Base-by-base conservation (phyloP, 2,329 filamentous ascomycete species). In the Epichloe gansuensis region DNA sequence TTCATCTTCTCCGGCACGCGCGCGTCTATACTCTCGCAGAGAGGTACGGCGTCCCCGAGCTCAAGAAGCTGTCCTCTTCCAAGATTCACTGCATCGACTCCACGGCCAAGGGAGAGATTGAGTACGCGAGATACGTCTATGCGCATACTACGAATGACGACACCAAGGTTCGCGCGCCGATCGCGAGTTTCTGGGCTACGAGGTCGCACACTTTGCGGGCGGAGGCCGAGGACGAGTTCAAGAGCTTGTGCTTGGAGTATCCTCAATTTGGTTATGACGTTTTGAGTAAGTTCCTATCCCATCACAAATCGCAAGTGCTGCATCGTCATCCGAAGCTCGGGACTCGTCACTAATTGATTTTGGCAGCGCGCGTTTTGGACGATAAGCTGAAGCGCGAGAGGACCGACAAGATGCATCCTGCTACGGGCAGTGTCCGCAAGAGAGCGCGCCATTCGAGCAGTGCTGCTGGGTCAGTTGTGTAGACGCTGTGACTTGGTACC, bases 261-360 rank as follows among this genome's bases (percentile, higher is more conserved):
- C 91, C 91, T 17, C 86, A 94, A 65, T 96, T 96, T 65, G 86
- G 86, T 63, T 96, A 91, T 72, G 91, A 96, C 68, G 87, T 97
- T 52, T 80, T 96, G 55, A 90, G 82, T 88, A 74, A 59, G 77
- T 72, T 52, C 25, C 7, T 48, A 31, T 50, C 21, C 25, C 13
- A 23, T 28, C 2, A n/a, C 28, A 45, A 9, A 23, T 28, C 2
- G 12, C 28, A 45, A 9, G 15, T 48, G 12, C 25, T 46, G 31
- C 23, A 21, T 48, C 8, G 12, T 9, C 15, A 8, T 31, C 6
- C 5, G 4, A 1, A 8, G 11, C 23, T 3, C 9, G 12, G 15
- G 12, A 6, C 11, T 23, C 28, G 5, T 51, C 4, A 39, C 51
- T 62, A 57, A 63, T n/a, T 15, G 6, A 8, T 9, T 41, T 17